These are phyloP conservation scores for Exsudoporus frostii DNA, from an alignment of 768 basidiomycete genomes.

Conservation along the genomic window DNA sequence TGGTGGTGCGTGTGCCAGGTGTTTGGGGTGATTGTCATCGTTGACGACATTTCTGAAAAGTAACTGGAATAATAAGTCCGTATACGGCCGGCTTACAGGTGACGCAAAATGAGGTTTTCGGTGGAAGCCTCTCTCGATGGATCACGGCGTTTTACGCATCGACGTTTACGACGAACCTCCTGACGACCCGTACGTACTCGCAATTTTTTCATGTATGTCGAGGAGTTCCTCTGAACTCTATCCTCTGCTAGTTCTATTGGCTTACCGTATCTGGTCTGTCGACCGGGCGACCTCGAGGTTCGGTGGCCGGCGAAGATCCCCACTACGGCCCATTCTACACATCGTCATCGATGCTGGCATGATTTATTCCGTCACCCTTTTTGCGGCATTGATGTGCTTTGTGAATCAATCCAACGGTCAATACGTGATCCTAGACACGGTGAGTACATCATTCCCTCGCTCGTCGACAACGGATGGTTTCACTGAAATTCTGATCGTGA, in stretches of 20 bases:
- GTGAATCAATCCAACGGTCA: conserved; percentile 27
- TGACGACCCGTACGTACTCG: conserved; percentile 28
- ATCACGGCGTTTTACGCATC: conserved; percentile 33
- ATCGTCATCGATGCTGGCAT: conserved; percentile 38
- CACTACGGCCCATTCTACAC: conserved; percentile 19
- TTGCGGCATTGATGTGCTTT: conserved; percentile 32
- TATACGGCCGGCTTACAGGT: conserved; percentile 14
- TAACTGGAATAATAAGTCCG: conserved; percentile 17
- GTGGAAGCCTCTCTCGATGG: conserved; percentile 27
- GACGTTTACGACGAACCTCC: conserved; percentile 33
- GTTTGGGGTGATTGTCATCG: not conserved
- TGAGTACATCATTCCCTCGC: conserved; percentile 9
- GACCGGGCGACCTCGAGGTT: conserved; percentile 24
- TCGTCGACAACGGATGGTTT: not conserved
- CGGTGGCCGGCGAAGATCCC: conserved; percentile 1
- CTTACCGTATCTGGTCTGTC: conserved; percentile 31
- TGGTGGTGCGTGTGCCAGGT: conserved; percentile 12
- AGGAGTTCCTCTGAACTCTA: not conserved
- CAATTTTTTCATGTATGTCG: not conserved
- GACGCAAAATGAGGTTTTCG: conserved; percentile 25
- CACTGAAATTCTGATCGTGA: not conserved
- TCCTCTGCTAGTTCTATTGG: conserved; percentile 21
- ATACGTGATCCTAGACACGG: conserved; percentile 37
- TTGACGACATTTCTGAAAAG: conserved; percentile 2
- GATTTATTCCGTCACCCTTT: conserved; percentile 36